Percentiles rank a stretch among this genome's conserved stretches.
These are phyloP conservation scores for Rugonectria rugulosa DNA, from an alignment of 2,329 filamentous ascomycete species.

Conservation along the genomic window DNA sequence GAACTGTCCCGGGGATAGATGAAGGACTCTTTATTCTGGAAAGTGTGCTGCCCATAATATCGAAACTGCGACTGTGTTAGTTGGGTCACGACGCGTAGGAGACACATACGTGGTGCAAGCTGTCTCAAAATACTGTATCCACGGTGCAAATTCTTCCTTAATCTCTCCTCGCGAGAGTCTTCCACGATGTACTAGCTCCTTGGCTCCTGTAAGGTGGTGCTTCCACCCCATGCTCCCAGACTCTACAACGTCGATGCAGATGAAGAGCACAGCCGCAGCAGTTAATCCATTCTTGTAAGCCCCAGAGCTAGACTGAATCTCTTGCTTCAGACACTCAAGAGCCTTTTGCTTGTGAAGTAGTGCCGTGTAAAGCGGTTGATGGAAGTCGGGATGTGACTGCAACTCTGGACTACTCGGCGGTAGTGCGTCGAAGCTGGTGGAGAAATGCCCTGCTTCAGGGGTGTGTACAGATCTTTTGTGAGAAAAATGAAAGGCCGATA, in stretches of 20 bases:
- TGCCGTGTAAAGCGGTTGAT: conserved; percentile 3
- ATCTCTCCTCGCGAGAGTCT: neutral
- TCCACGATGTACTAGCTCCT: conserved; percentile 12
- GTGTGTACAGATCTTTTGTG: conserved; percentile 10
- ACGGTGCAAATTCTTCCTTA: neutral
- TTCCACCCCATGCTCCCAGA: conserved; percentile 18
- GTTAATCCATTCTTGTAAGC: conserved; percentile 7
- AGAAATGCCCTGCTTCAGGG: neutral
- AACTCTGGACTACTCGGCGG: neutral
- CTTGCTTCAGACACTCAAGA: conserved; percentile 3
- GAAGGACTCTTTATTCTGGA: neutral
- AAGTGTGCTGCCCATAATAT: conserved; percentile 19
- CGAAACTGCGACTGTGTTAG: conserved; percentile 5
- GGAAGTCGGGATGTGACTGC: conserved; percentile 1
- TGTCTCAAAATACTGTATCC: conserved; percentile 20
- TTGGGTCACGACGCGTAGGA: neutral
- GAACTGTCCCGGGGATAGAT: neutral
- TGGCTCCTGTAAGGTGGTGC: conserved; percentile 11
- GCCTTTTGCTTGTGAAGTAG: conserved; percentile 18
- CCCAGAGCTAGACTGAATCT: neutral
- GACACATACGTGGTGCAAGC: conserved; percentile 19
- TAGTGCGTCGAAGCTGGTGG: neutral
- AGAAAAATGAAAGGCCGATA: conserved; percentile 21
- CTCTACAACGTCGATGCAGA: conserved; percentile 21
- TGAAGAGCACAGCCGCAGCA: conserved; percentile 15